These are phyloP conservation scores for Phalaenopsis hybrid DNA, from an alignment of 116 monocot genomes.

Conservation along the genomic window DNA sequence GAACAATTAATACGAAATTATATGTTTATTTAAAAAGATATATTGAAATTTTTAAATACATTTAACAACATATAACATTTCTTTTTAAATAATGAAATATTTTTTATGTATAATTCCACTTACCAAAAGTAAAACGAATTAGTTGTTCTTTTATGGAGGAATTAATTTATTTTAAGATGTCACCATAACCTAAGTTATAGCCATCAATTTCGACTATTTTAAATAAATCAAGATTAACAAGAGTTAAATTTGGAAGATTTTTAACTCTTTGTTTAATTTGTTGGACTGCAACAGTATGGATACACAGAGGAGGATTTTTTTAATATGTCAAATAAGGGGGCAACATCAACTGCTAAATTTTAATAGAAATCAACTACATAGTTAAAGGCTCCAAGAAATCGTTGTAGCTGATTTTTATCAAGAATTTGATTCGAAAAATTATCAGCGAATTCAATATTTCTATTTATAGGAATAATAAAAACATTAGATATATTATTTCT, in stretches of 20 bases:
- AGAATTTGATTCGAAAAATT: not conserved
- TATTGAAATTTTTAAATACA: not conserved
- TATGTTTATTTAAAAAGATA: not conserved
- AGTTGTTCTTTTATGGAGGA: not conserved
- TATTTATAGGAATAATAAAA: not conserved
- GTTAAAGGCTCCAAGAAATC: not conserved
- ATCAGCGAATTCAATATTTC: not conserved
- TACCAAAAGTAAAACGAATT: not conserved
- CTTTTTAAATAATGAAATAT: not conserved
- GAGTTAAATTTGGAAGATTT: not conserved
- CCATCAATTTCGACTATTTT: not conserved
- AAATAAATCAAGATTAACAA: not conserved
- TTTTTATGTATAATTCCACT: not conserved
- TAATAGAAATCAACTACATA: too few species aligned
- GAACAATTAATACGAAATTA: not conserved
- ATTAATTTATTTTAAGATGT: not conserved
- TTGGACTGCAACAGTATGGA: not conserved
- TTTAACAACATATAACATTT: not conserved
- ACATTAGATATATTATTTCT: not conserved
- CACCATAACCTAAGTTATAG: not conserved
- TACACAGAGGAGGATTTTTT: not conserved
- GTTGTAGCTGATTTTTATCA: not conserved
- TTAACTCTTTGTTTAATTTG: not conserved
- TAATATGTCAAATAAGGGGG: not conserved
- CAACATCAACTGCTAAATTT: too few species aligned